These are phyloP conservation scores for Erodium texanum DNA, from an alignment of 441 rosid genomes.

Conservation along the genomic window DNA sequence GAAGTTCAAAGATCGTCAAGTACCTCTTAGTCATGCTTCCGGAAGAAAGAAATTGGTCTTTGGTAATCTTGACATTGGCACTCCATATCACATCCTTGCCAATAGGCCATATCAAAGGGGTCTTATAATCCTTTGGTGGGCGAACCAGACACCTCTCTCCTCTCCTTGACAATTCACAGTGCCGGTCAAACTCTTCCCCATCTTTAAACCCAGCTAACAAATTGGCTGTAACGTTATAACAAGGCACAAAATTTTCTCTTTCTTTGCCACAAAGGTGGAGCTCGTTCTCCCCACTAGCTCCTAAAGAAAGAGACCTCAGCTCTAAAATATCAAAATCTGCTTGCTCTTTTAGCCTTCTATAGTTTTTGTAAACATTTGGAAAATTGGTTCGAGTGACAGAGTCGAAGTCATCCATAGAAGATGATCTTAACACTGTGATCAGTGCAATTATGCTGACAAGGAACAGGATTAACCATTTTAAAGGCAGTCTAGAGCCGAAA, in stretches of 20 bases:
- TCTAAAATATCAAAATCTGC: constrained; percentile 74
- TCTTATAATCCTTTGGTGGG: constrained; percentile 89
- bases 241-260: constrained; percentile 79
- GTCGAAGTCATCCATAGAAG: constrained; percentile 46
- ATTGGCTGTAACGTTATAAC: constrained; percentile 72
- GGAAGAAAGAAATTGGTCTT: constrained; percentile 94
- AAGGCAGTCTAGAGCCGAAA: constrained; percentile 63
- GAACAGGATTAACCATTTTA: constrained; percentile 55
- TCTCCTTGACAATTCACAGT: constrained; percentile 55
- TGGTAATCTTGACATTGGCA: constrained; percentile 45
- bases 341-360: constrained; percentile 87
- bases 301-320: constrained; percentile 48
- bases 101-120: constrained; percentile 84
- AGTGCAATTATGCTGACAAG: constrained; percentile 53
- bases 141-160: constrained; percentile 60
- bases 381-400: constrained; percentile 32
- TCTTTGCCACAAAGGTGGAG: constrained; percentile 74
- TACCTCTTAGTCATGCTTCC: constrained; percentile 94
- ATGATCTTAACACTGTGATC: constrained; percentile 60
- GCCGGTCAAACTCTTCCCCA: constrained; percentile 86
- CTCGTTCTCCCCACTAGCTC: constrained; percentile 39
- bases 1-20: neutral
- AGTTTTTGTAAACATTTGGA: constrained; percentile 55
- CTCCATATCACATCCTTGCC: constrained; percentile 62
- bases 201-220: constrained; percentile 63